Conservation (phyloP, 2,329 filamentous ascomycete species). For the Colletotrichum brevisporum region DNA sequence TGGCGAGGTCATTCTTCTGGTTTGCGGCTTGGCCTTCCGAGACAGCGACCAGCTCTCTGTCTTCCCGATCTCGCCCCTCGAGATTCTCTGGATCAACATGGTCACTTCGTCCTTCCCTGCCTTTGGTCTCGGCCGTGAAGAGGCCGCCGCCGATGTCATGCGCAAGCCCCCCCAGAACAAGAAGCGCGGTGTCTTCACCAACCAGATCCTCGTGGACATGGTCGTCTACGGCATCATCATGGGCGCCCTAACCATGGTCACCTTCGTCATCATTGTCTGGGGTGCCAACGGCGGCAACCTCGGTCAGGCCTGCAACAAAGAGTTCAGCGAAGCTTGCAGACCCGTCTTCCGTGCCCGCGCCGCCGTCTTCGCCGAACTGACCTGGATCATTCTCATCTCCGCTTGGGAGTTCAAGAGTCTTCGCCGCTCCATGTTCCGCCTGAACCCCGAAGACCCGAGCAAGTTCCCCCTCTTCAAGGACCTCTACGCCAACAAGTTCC, state of each 20-base stretch:
- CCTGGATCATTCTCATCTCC: conserved; percentile 80
- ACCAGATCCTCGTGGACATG: conserved; percentile 84
- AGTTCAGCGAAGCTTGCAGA: conserved; percentile 67
- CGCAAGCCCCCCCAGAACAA: conserved; percentile 81
- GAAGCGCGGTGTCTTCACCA: conserved; percentile 79
- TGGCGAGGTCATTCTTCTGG: conserved; percentile 84
- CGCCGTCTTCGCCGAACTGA: conserved; percentile 80
- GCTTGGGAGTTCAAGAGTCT: conserved; percentile 86
- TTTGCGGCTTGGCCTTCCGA: conserved; percentile 87
- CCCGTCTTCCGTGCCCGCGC: conserved; percentile 79
- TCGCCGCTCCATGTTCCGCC: conserved; percentile 78
- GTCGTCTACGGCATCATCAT: conserved; percentile 84
- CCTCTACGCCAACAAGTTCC: conserved; percentile 78
- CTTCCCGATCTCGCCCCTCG: conserved; percentile 86
- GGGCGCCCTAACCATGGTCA: conserved; percentile 75
- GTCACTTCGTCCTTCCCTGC: conserved; percentile 89
- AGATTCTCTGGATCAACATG: conserved; percentile 97
- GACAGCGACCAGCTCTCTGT: conserved; percentile 80
- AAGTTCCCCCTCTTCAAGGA: conserved; percentile 71
- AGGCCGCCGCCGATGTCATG: conserved; percentile 83
- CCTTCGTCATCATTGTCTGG: conserved; percentile 76
- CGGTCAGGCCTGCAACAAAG: conserved; percentile 74
- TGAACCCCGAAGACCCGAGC: conserved; percentile 68
- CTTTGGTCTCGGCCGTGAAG: conserved; percentile 88
- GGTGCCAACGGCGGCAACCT: conserved; percentile 69